Conservation (phyloP, 768 basidiomycete genomes). For the Xerocomellus chrysenteron region DNA sequence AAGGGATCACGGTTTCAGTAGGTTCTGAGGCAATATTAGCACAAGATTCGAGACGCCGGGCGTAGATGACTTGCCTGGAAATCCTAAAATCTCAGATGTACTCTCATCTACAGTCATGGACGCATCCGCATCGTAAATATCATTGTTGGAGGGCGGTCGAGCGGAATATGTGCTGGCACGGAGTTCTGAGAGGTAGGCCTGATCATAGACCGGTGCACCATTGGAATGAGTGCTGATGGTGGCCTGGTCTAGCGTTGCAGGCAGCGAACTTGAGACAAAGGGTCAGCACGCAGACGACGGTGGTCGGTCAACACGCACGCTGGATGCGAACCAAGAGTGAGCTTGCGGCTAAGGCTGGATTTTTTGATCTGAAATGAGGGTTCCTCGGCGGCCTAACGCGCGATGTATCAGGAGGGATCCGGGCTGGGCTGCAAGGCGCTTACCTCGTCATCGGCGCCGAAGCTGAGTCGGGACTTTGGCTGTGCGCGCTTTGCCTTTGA, state of each 20-base stretch:
- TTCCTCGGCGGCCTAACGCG: conserved; percentile 50
- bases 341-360: conserved; percentile 68
- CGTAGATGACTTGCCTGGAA: conserved; percentile 29
- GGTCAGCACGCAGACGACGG: conserved; percentile 5
- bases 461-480: conserved; percentile 70
- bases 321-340: conserved; percentile 55
- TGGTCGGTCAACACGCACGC: conserved; percentile 35
- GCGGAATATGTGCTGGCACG: conserved; percentile 72
- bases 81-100: conserved; percentile 24
- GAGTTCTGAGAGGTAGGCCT: conserved; percentile 71
- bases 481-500: conserved; percentile 66
- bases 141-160: conserved; percentile 42
- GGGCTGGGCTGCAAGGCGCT: conserved; percentile 20
- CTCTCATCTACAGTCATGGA: conserved; percentile 44
- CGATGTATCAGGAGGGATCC: conserved; percentile 28
- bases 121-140: conserved; percentile 50
- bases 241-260: conserved; percentile 54
- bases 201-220: conserved; percentile 64
- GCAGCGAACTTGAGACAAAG: conserved; percentile 33
- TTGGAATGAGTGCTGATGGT: conserved; percentile 45
- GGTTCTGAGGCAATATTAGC: conserved; percentile 30
- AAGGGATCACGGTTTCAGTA: conserved; percentile 54
- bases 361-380: conserved; percentile 81
- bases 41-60: background rate
- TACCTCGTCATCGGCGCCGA: conserved; percentile 72